Evolutionary conservation across 305 asterid genomes (phyloP), one percentile per base, ranked within the genome.

Genomic region (Nicotiana rustica): DNA sequence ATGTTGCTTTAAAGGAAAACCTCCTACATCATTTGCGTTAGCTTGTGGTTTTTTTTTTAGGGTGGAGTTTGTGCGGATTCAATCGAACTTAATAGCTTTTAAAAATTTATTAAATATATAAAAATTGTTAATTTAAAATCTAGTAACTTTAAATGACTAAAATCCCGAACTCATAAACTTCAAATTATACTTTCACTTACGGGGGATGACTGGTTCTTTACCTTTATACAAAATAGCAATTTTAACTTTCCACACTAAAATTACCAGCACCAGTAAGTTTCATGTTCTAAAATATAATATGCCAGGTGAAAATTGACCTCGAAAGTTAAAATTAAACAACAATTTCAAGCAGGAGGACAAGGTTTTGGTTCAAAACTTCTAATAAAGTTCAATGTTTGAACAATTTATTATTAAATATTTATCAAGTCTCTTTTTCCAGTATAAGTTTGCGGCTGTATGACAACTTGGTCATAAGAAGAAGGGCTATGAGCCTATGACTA

Each of bases 361-460:
- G 36, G 36, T 62, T 62, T 62, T 64, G 68, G 9, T 38, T 38
- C 9, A 38, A 38, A 38, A 38, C 44, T 38, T 38, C 17, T 19
- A 60, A 25, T 64, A 64, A 64, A 70, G 10, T 70, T 70, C 6
- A 71, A 47, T 21, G 60, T 71, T 71, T 19, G 61, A 71, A 5
- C 13, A 47, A 49, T 49, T 49, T 71, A 25, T 47, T 14, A 35
- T 73, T 49, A 35, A 70, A n/a, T 73, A 10, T 15, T 10, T 10
- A 12, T 10, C 0, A 49, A 49, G 15, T 49, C 57, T 12, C 14
- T 2, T 49, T 49, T 49, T 73, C 15, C 19, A 3, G 61, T 73
- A 60, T 13, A 73, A 73, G 62, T 49, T 18, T 73, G 62, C 62
- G 62, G 79, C 62, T 3, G 21, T 73, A 21, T 47, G 79, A 35